A percentile compares a stretch with the other conserved stretches of the same genome.
phyloP scores from a whole-genome alignment of 306 rosid genomes.

The Vigna hirtella region DNA sequence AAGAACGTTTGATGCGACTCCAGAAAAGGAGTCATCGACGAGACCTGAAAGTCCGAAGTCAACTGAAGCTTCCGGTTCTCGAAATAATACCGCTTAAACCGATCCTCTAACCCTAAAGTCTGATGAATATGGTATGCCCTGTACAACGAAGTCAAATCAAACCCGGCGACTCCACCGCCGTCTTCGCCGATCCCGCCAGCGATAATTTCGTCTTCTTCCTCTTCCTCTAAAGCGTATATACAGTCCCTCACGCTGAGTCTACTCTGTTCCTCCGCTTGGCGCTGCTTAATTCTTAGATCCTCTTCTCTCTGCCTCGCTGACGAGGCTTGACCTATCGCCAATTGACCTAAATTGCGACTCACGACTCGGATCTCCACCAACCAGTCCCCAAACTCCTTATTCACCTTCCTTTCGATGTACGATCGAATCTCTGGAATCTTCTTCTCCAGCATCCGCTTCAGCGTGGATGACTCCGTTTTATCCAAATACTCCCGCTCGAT shows the following conservation, averaged over 20 bases:
- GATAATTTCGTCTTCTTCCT: conserved; percentile 74
- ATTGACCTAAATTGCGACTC: conserved; percentile 89
- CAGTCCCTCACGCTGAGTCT: conserved; percentile 93
- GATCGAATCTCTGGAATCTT: conserved; percentile 94
- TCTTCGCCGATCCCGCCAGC: conserved; percentile 60
- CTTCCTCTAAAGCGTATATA: conserved; percentile 88
- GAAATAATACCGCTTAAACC: conserved; percentile 88
- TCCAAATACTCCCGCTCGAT: conserved; percentile 73
- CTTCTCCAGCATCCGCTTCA: conserved; percentile 90
- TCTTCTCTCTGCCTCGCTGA: conserved; percentile 97
- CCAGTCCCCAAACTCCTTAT: conserved; percentile 95
- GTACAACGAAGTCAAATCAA: conserved; percentile 91
- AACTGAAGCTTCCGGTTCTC: conserved; percentile 96
- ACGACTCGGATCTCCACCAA: conserved; percentile 95
- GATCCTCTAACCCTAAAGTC: conserved; percentile 90
- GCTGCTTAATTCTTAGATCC: conserved; percentile 96
- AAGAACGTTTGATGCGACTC: conserved; percentile 98
- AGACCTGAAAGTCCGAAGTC: conserved; percentile 98
- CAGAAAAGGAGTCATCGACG: conserved; percentile 97
- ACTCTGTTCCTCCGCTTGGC: conserved; percentile 99
- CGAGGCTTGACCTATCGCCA: conserved; percentile 94
- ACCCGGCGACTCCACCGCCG: conserved; percentile 63
- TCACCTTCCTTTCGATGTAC: conserved; percentile 85
- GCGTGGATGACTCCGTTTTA: conserved; percentile 76
- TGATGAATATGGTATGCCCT: conserved; percentile 89